A percentile compares a stretch with the other conserved stretches of the same genome.
Conservation (phyloP, 768 basidiomycete genomes). For the Russula abietina region DNA sequence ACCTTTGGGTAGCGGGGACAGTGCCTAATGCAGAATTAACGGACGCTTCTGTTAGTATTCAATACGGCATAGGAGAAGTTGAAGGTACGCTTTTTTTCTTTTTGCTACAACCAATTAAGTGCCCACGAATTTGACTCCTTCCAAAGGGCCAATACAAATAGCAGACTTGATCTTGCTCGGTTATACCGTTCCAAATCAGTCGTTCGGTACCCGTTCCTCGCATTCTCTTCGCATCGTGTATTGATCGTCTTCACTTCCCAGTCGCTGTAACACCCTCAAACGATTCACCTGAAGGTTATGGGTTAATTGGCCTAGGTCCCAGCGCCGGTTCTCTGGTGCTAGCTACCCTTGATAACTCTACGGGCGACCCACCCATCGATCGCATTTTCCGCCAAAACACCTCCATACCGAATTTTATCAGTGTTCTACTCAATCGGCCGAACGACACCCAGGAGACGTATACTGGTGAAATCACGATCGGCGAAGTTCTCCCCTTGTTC, state of each 20-base stretch:
- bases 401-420: conserved; percentile 51
- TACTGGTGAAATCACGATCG: conserved; percentile 59
- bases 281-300: conserved; percentile 32
- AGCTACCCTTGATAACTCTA: conserved; percentile 26
- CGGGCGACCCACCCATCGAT: conserved; percentile 54
- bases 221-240: background rate
- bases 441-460: conserved; percentile 46
- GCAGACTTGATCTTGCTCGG: conserved; percentile 42
- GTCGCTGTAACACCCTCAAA: conserved; percentile 36
- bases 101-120: background rate
- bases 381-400: conserved; percentile 56
- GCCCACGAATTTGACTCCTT: background rate
- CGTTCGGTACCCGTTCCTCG: conserved; percentile 38
- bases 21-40: conserved; percentile 39
- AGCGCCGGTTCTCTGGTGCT: conserved; percentile 46
- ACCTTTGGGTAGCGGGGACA: conserved; percentile 51
- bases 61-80: conserved; percentile 50
- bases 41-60: conserved; percentile 36
- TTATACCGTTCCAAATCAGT: conserved; percentile 40
- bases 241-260: conserved; percentile 24
- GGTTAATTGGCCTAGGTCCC: conserved; percentile 55
- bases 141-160: conserved; percentile 39
- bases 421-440: conserved; percentile 56
- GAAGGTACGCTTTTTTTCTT: conserved; percentile 13
- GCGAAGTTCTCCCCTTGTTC: conserved; percentile 48